phyloP scores from a whole-genome alignment of 805 yeast species.

The Saccharomycopsis capsularis region DNA sequence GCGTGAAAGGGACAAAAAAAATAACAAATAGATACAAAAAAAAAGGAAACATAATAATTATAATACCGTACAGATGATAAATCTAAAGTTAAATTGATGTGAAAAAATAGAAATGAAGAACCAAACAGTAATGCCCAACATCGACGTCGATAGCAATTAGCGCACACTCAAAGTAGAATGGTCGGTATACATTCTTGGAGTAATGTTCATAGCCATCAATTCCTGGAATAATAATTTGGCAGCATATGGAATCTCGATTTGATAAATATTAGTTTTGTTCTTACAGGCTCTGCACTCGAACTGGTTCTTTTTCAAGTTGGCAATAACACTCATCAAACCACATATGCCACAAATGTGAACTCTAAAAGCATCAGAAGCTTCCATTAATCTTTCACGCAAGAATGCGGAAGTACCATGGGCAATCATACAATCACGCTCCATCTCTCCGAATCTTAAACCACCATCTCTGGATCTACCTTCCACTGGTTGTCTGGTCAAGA shows the following conservation, averaged over 20 bases:
- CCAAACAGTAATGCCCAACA: too few relatives aligned
- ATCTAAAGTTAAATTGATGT: too few relatives aligned
- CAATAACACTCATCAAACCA: conserved; percentile 97
- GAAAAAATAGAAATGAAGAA: too few relatives aligned
- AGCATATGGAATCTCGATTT: conserved; percentile 96
- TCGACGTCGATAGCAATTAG: too few relatives aligned
- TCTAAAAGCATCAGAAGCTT: conserved; percentile 97
- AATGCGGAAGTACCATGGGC: conserved; percentile 99
- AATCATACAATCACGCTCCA: conserved; percentile 99
- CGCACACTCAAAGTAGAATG: conserved; percentile 30
- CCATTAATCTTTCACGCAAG: conserved; percentile 96
- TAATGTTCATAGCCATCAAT: conserved; percentile 98
- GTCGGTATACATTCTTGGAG: conserved; percentile 96
- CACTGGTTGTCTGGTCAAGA: conserved; percentile 95
- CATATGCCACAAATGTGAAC: conserved; percentile 98
- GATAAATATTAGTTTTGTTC: conserved; percentile 96
- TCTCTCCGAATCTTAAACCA: conserved; percentile 98
- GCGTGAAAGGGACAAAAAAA: too few relatives aligned
- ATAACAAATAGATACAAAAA: too few relatives aligned
- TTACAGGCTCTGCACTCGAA: conserved; percentile 98
- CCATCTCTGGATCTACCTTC: conserved; percentile 99
- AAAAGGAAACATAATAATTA: too few relatives aligned
- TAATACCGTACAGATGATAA: too few relatives aligned
- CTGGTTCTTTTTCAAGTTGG: conserved; percentile 94
- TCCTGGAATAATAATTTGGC: conserved; percentile 98